A percentile compares a stretch with the other conserved stretches of the same genome.
Conservation (phyloP, 108 stramenopile species). For the Skeletonema marinoi region DNA sequence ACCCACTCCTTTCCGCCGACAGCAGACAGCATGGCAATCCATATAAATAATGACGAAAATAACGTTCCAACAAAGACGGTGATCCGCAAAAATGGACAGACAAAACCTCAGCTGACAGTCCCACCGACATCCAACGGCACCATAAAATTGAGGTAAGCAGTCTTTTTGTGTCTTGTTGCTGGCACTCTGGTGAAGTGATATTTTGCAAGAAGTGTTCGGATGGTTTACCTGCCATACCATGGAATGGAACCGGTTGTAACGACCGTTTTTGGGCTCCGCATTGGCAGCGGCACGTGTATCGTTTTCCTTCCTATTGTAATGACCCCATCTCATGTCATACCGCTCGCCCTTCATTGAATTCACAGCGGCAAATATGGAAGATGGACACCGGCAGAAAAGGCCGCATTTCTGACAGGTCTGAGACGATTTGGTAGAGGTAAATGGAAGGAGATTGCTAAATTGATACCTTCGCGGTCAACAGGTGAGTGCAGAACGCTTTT, state of each 20-base stretch:
- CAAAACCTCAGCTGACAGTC: neutral
- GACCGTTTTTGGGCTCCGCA: no score
- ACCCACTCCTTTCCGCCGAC: neutral
- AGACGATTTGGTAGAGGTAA: conserved; percentile 29
- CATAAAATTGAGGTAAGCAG: neutral
- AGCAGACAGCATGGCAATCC: neutral
- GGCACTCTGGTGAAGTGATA: neutral
- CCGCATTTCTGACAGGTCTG: conserved; percentile 8
- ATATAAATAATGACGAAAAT: conserved; percentile 1
- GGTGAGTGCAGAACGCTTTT: conserved; percentile 1
- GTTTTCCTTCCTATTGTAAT: neutral
- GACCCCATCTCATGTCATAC: neutral
- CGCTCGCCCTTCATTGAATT: neutral
- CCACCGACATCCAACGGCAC: neutral
- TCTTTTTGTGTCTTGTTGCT: neutral
- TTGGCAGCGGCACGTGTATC: neutral
- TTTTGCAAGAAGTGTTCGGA: no score
- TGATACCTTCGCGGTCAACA: conserved; percentile 42
- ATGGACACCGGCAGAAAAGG: conserved; percentile 2
- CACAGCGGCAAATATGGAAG: conserved; percentile 1
- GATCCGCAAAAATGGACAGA: neutral
- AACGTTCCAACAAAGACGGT: neutral
- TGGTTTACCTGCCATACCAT: no score
- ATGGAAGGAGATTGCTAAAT: conserved; percentile 45
- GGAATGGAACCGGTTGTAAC: no score